Base-by-base conservation (phyloP, 805 yeast species). In the Phaffomyces antillensis region DNA sequence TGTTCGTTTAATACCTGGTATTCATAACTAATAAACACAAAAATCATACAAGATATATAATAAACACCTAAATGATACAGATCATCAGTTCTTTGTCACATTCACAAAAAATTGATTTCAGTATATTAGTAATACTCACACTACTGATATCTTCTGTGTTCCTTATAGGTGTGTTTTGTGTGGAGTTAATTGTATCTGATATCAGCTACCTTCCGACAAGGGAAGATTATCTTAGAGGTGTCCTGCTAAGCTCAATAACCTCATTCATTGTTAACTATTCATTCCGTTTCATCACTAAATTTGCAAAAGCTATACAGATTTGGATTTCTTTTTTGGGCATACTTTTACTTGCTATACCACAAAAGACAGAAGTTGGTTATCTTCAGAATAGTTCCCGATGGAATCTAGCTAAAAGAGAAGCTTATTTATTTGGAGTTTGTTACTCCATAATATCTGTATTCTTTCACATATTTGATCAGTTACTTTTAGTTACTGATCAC, bases 361-460 rank as follows among this genome's bases (percentile, higher is more conserved):
- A 69, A 44, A 50, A 59, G 30, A 62, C 65, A 20, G 23, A 20
- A 20, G 5, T 20, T 34, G 61, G 59, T 23, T 44, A 46, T 8
- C 52, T 48, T 13, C 45, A 42, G 13, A 52, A 57, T 15, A 44
- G 51, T 32, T 51, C 59, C 2, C 41, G 45, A 23, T 70, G 72
- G 70, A 70, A 68, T 40, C 57, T 70, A n/a, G 64, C 66, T 3
- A 70, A 67, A 36, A 59, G 66, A 39, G 71, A 68, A 50, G 61
- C 67, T 2, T 68, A 58, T 43, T 45, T 68, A 8, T 68, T 67
- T 48, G 74, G 72, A 4, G 46, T 50, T 2, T 46, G 49, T 33
- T 52, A 52, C 39, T 42, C 49, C 18, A 31, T 41, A 15, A 39
- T 48, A 0, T 50, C 49, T 33, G 50, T 64, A 12, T 57, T 59